Evolutionary conservation across 73 alveolate species (phyloP).

Genomic region (Symbiodinium pilosum): DNA sequence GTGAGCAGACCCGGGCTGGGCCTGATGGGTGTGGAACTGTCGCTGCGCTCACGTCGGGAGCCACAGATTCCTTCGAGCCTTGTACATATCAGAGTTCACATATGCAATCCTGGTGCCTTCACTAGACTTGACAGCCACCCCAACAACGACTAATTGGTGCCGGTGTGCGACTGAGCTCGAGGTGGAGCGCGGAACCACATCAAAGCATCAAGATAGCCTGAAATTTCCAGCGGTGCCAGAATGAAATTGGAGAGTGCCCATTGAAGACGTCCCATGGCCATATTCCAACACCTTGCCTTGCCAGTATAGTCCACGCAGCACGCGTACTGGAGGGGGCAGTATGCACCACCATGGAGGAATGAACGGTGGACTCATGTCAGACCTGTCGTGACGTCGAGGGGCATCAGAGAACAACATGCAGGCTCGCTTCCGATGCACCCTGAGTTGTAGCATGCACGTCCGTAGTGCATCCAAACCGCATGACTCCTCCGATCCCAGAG

Average conservation of each 20-base stretch:
- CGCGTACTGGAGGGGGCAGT: constrained; percentile 85
- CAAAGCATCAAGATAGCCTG: constrained; percentile 69
- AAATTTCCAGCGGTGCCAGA: no score
- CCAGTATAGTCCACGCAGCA: constrained; percentile 87
- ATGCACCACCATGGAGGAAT: constrained; percentile 92
- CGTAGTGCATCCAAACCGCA: not conserved
- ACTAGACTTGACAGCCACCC: no score
- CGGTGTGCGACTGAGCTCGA: not conserved
- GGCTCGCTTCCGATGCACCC: no score
- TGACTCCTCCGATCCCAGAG: constrained; percentile 62
- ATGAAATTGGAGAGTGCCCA: no score
- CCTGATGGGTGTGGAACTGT: not conserved
- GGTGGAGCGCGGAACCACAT: constrained; percentile 88
- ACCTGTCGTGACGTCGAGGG: no score
- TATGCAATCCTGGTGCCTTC: no score
- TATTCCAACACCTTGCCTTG: not conserved
- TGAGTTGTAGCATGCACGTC: no score
- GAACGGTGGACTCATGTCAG: constrained; percentile 80
- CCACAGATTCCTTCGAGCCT: constrained; percentile 14
- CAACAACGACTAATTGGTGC: not conserved
- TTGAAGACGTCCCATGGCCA: no score
- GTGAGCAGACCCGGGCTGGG: not conserved
- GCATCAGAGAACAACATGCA: no score
- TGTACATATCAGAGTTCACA: no score
- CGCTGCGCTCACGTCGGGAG: constrained; percentile 4